Evolutionary conservation across 2,329 filamentous ascomycete genomes (phyloP).

Genomic region (Aspergillus versicolor): DNA sequence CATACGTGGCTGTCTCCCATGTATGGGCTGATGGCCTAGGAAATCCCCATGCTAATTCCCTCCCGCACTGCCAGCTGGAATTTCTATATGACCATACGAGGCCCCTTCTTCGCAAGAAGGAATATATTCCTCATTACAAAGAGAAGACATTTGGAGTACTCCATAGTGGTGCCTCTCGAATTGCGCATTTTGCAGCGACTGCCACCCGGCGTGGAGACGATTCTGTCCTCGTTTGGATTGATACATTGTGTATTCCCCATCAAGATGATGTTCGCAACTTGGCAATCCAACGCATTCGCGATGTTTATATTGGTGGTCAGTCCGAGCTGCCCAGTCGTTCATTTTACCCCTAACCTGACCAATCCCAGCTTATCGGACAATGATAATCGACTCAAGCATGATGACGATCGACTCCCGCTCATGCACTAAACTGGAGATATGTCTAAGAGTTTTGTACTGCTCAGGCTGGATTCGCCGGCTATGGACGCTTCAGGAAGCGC

Average conservation of each 20-base stretch:
- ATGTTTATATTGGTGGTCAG: slow-evolving; percentile 1
- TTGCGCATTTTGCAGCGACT: background rate
- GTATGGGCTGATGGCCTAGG: slow-evolving; percentile 1
- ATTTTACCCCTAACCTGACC: background rate
- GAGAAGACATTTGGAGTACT: background rate
- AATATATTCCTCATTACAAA: background rate
- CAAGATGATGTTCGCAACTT: background rate
- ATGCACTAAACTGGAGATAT: background rate
- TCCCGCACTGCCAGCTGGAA: background rate
- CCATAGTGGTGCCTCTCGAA: background rate
- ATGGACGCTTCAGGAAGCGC: slow-evolving; percentile 1
- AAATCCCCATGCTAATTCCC: background rate
- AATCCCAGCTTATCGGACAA: background rate
- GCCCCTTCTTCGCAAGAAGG: background rate
- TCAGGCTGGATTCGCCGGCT: slow-evolving; percentile 2
- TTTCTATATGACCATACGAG: background rate
- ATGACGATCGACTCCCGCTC: background rate
- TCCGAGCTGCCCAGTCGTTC: background rate
- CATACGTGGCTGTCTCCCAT: background rate
- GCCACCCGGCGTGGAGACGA: background rate
- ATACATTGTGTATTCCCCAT: slow-evolving; percentile 1
- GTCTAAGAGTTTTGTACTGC: background rate
- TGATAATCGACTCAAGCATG: background rate
- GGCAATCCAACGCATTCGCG: background rate
- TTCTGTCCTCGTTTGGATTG: background rate